phyloP scores from a whole-genome alignment of 163 green algal species.

The Trebouxiophyceae sp. region DNA sequence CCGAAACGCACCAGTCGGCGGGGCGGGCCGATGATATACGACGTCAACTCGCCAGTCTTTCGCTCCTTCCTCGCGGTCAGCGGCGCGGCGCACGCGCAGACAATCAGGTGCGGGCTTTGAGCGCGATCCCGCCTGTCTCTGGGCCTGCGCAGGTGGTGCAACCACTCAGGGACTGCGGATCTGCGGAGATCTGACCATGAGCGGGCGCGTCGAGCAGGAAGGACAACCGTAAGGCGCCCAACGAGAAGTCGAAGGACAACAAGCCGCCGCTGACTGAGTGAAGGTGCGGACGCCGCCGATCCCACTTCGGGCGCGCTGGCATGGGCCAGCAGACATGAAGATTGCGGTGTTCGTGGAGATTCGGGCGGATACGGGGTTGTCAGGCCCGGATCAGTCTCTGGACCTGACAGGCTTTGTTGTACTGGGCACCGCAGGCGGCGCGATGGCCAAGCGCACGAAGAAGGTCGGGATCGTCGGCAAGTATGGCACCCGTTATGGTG shows the following conservation, averaged over 20 bases:
- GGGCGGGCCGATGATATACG: conserved; percentile 72
- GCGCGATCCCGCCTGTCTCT: neutral
- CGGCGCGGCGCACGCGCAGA: conserved; percentile 22
- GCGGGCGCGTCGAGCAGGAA: conserved; percentile 17
- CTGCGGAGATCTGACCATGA: neutral
- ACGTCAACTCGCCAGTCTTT: conserved; percentile 43
- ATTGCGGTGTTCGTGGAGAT: neutral
- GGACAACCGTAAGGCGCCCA: conserved; percentile 36
- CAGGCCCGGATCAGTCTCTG: no score
- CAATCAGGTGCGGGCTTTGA: conserved; percentile 2
- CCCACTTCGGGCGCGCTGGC: no score
- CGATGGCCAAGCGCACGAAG: conserved; percentile 93
- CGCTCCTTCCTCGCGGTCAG: conserved; percentile 40
- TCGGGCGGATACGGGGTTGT: no score
- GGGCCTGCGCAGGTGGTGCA: neutral
- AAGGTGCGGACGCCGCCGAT: no score
- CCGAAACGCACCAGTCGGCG: no score
- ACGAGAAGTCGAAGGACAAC: conserved; percentile 55
- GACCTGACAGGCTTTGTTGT: no score
- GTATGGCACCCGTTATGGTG: conserved; percentile 98
- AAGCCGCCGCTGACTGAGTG: conserved; percentile 46
- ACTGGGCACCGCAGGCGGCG: no score
- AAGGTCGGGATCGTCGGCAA: conserved; percentile 99
- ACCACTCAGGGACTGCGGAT: neutral
- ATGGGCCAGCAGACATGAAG: neutral